Evolutionary conservation across 2,329 filamentous ascomycete species (phyloP).

Genomic region (Tolypocladium tundrense): DNA sequence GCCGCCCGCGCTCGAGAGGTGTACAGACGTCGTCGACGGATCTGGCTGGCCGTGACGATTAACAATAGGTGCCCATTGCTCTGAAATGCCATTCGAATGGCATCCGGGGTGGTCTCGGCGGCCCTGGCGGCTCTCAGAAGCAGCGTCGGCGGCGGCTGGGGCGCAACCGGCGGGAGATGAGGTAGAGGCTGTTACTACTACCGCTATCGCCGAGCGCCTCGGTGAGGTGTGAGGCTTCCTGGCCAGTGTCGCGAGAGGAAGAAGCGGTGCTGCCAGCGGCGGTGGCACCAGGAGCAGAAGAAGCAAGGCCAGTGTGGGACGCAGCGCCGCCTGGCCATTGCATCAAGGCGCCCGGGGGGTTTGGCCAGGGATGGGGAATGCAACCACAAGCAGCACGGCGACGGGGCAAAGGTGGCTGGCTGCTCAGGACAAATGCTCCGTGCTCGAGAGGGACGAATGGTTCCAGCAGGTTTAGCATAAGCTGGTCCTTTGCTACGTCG

Average conservation of each 20-base stretch:
- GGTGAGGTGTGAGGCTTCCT: neutral
- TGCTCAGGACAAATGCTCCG: neutral
- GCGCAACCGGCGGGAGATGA: neutral
- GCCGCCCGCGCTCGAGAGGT: neutral
- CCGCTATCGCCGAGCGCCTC: neutral
- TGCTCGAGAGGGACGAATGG: neutral
- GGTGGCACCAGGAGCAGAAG: conserved; percentile 2
- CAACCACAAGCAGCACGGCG: neutral
- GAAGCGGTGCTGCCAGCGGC: conserved; percentile 1
- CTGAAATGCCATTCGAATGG: conserved; percentile 1
- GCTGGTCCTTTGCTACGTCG: neutral
- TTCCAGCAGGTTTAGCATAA: neutral
- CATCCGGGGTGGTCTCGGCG: conserved; percentile 5
- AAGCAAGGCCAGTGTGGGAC: conserved; percentile 5
- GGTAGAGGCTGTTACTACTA: conserved; percentile 1
- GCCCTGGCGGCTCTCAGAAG: neutral
- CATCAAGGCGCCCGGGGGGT: conserved; percentile 19
- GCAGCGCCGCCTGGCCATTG: conserved; percentile 11
- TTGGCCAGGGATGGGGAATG: neutral
- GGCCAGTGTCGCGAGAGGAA: neutral
- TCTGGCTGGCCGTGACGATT: conserved; percentile 5
- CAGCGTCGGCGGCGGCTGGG: neutral
- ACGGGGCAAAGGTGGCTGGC: neutral
- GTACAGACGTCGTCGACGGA: conserved; percentile 1
- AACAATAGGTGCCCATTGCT: conserved; percentile 9